phyloP scores from a whole-genome alignment of 2,329 filamentous ascomycete genomes.

The Fusarium longipes region DNA sequence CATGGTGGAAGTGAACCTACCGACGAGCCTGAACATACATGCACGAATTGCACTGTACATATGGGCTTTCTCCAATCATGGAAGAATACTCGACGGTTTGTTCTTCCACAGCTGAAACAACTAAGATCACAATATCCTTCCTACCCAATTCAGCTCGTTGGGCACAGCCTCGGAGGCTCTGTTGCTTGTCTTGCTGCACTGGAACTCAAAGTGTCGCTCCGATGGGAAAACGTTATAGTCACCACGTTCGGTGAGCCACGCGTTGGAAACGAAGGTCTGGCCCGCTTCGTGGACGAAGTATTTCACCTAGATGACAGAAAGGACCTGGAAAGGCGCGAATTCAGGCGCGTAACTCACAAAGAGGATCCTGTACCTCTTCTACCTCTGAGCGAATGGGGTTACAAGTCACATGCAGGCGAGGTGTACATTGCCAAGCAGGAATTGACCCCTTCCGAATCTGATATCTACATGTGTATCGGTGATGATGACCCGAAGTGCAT shows the following conservation, averaged over 20 bases:
- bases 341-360: conserved; percentile 84
- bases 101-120: conserved; percentile 74
- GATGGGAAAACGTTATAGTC: conserved; percentile 77
- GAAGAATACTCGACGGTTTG: conserved; percentile 75
- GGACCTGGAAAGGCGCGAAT: conserved; percentile 56
- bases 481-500: conserved; percentile 79
- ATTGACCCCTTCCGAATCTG: conserved; percentile 73
- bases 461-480: conserved; percentile 79
- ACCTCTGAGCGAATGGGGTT: conserved; percentile 89
- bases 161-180: conserved; percentile 92
- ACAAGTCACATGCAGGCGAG: conserved; percentile 85
- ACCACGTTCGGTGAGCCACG: conserved; percentile 95
- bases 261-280: conserved; percentile 68
- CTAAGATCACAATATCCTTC: conserved; percentile 71
- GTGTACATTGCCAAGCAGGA: conserved; percentile 81
- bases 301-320: conserved; percentile 58
- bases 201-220: conserved; percentile 78
- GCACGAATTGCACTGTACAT: conserved; percentile 91
- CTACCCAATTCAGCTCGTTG: conserved; percentile 82
- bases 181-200: conserved; percentile 88
- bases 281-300: conserved; percentile 64
- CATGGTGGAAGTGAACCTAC: conserved; percentile 52
- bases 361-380: conserved; percentile 91
- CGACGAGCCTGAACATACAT: conserved; percentile 64
- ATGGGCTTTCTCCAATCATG: conserved; percentile 89